Evolutionary conservation across 441 rosid species (phyloP).

Genomic region (Brassica hybrid): DNA sequence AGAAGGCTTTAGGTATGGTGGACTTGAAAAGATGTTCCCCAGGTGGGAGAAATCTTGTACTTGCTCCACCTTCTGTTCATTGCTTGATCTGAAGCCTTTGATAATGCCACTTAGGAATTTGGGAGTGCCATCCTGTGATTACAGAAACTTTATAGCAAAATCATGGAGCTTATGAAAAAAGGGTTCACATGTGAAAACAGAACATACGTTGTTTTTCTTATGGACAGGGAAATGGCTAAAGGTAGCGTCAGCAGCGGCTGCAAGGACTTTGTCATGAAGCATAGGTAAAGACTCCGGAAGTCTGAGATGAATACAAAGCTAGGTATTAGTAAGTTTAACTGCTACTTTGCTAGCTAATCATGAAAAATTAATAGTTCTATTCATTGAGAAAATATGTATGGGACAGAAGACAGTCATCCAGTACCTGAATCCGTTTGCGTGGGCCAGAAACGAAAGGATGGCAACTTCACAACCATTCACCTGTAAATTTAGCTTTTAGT

Average conservation of each 20-base stretch:
- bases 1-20: conserved; percentile 72
- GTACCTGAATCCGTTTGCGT: conserved; percentile 72
- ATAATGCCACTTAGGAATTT: conserved; percentile 60
- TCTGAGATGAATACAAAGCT: conserved; percentile 45
- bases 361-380: conserved; percentile 19
- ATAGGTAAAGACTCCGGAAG: conserved; percentile 66
- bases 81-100: conserved; percentile 59
- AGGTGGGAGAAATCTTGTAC: conserved; percentile 60
- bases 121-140: conserved; percentile 55
- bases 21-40: conserved; percentile 66
- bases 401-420: conserved; percentile 34
- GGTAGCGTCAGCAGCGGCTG: conserved; percentile 67
- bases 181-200: conserved; percentile 29
- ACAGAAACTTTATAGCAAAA: conserved; percentile 39
- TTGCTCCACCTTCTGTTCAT: conserved; percentile 49
- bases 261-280: conserved; percentile 75
- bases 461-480: conserved; percentile 80
- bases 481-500: conserved; percentile 48
- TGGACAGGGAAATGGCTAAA: conserved; percentile 49
- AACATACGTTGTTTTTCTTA: conserved; percentile 61
- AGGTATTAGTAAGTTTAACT: conserved; percentile 29
- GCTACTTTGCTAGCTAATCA: conserved; percentile 20
- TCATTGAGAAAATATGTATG: conserved; percentile 17
- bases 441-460: conserved; percentile 59
- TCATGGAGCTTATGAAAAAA: conserved; percentile 28